Percentiles rank a stretch among this genome's conserved stretches.
phyloP scores from a whole-genome alignment of 2,329 filamentous ascomycete genomes.

The Diaporthe citri region DNA sequence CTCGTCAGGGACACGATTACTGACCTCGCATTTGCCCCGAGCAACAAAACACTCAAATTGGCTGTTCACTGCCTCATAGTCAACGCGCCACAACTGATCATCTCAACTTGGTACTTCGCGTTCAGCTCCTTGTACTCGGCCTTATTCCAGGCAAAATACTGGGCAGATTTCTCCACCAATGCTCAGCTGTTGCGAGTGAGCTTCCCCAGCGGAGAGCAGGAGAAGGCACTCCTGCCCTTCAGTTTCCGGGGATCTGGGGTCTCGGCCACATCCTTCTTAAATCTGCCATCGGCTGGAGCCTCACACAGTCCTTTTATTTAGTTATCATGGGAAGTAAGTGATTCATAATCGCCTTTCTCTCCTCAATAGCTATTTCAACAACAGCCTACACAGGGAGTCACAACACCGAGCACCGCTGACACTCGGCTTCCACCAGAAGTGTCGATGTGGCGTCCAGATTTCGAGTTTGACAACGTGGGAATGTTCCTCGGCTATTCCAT shows the following conservation, averaged over 20 bases:
- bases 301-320: not conserved
- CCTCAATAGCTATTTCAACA: not conserved
- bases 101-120: not conserved
- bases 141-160: not conserved
- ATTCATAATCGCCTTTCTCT: not conserved
- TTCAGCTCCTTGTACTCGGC: not conserved
- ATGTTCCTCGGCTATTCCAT: not conserved
- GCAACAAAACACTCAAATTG: not conserved
- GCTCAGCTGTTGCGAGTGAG: not conserved
- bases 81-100: not conserved
- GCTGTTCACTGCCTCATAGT: not conserved
- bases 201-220: not conserved
- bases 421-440: not conserved
- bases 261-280: not conserved
- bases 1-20: not conserved
- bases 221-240: not conserved
- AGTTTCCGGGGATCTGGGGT: not conserved
- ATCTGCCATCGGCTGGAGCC: not conserved
- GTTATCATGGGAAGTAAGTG: not conserved
- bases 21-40: not conserved
- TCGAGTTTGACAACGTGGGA: not conserved
- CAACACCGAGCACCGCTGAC: not conserved
- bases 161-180: not conserved
- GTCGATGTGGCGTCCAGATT: not conserved
- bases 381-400: not conserved